Percentiles rank a stretch among this genome's conserved stretches.
Conservation (phyloP, 768 basidiomycete genomes). For the Rhodotorula paludigena region DNA sequence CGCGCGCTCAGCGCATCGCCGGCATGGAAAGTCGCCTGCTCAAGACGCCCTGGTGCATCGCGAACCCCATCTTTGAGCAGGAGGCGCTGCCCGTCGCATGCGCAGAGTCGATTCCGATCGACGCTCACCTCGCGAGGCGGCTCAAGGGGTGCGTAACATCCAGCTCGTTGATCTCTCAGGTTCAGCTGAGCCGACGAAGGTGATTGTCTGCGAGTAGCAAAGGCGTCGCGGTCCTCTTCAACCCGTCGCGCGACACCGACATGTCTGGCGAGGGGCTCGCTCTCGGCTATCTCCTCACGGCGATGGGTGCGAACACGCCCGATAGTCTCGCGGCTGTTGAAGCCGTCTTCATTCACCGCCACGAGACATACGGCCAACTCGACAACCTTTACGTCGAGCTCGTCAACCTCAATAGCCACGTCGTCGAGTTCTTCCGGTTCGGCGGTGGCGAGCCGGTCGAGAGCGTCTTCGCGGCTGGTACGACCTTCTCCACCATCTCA, state of each 20-base stretch:
- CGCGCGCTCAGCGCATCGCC: not conserved
- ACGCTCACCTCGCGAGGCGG: not conserved
- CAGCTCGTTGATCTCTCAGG: not conserved
- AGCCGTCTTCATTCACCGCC: conserved; percentile 27
- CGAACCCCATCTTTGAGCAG: not conserved
- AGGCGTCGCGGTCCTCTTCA: conserved; percentile 21
- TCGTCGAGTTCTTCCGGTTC: conserved; percentile 29
- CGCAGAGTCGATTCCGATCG: conserved; percentile 11
- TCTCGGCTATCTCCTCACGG: conserved; percentile 17
- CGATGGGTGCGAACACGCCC: conserved; percentile 16
- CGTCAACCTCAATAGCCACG: not conserved
- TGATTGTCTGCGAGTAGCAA: not conserved
- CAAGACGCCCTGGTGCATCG: not conserved
- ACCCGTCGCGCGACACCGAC: not conserved
- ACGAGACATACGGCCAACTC: conserved; percentile 7
- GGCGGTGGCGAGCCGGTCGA: conserved; percentile 1
- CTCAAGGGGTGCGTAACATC: conserved; percentile 12
- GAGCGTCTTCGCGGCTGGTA: conserved; percentile 13
- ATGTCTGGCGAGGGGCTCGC: conserved; percentile 13
- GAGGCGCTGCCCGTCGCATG: conserved; percentile 7
- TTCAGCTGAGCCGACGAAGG: not conserved
- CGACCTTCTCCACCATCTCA: not conserved
- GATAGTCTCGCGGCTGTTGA: conserved; percentile 5
- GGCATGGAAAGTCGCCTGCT: conserved; percentile 13
- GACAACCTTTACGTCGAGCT: conserved; percentile 26